phyloP scores from a whole-genome alignment of 2,329 filamentous ascomycete genomes.

The Hymenotorrendiella dingleyae region DNA sequence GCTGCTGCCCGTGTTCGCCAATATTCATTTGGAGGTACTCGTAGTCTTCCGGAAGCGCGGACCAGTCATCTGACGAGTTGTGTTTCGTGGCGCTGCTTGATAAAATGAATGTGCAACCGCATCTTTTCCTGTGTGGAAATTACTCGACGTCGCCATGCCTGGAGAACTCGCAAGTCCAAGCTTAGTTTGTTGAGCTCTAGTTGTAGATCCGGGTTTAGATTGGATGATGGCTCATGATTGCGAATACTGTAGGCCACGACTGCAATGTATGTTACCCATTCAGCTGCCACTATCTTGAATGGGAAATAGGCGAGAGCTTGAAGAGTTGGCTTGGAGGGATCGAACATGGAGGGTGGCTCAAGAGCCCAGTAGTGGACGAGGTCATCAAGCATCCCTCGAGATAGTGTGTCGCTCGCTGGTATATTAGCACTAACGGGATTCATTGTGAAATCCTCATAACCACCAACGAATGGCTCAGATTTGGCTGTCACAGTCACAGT shows the following conservation, averaged over 20 bases:
- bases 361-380: conserved; percentile 6
- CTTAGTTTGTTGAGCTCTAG: too few relatives aligned
- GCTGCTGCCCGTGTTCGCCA: conserved; percentile 5
- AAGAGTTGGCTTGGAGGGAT: conserved; percentile 3
- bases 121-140: conserved; percentile 5
- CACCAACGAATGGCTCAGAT: conserved; percentile 5
- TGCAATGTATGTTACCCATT: conserved; percentile 9
- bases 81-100: conserved; percentile 1
- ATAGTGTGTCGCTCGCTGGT: not conserved
- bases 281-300: conserved; percentile 8
- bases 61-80: not conserved
- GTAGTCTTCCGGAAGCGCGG: conserved; percentile 6
- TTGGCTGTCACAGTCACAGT: not conserved
- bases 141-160: conserved; percentile 10
- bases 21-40: conserved; percentile 6
- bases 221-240: too few relatives aligned
- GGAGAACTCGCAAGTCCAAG: conserved; percentile 5
- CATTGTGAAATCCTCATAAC: conserved; percentile 8
- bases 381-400: conserved; percentile 4
- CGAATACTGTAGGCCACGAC: too few relatives aligned
- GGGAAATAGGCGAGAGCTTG: conserved; percentile 8
- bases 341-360: conserved; percentile 3
- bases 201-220: too few relatives aligned
- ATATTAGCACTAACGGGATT: not conserved
- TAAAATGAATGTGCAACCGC: conserved; percentile 2